Evolutionary conservation across 768 basidiomycete species (phyloP).

Genomic region (Hericium coralloides): DNA sequence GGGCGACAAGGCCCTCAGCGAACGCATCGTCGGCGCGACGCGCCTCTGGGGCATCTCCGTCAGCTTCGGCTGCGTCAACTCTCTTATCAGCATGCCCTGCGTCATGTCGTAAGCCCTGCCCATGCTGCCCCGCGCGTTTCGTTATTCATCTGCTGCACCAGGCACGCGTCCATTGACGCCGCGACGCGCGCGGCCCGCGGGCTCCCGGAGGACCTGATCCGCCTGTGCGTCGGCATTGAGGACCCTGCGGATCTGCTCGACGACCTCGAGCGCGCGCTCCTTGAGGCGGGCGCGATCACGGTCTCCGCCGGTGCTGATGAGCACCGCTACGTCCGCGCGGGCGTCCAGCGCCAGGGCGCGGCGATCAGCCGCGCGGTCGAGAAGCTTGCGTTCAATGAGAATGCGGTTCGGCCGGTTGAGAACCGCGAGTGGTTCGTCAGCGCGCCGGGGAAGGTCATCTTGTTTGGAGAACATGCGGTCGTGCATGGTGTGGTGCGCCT

Average conservation of each 20-base stretch:
- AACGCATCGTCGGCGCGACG: conserved; percentile 87
- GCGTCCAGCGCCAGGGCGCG: conserved; percentile 23
- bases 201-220: conserved; percentile 96
- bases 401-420: conserved; percentile 14
- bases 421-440: conserved; percentile 77
- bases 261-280: conserved; percentile 87
- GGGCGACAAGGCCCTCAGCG: conserved; percentile 81
- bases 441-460: conserved; percentile 94
- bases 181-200: conserved; percentile 93
- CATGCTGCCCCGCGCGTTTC: conserved; percentile 1
- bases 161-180: conserved; percentile 96
- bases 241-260: conserved; percentile 89
- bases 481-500: conserved; percentile 88
- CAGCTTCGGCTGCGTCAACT: conserved; percentile 97
- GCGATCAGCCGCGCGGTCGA: conserved; percentile 56
- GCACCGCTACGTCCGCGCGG: conserved; percentile 39
- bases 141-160: conserved; percentile 21
- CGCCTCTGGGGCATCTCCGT: conserved; percentile 97
- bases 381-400: conserved; percentile 41
- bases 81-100: conserved; percentile 97
- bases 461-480: conserved; percentile 98
- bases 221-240: conserved; percentile 97
- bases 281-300: conserved; percentile 84
- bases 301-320: conserved; percentile 39
- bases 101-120: conserved; percentile 86